These are phyloP conservation scores for Annulohypoxylon truncatum DNA, from an alignment of 2,329 filamentous ascomycete species.

Conservation along the genomic window DNA sequence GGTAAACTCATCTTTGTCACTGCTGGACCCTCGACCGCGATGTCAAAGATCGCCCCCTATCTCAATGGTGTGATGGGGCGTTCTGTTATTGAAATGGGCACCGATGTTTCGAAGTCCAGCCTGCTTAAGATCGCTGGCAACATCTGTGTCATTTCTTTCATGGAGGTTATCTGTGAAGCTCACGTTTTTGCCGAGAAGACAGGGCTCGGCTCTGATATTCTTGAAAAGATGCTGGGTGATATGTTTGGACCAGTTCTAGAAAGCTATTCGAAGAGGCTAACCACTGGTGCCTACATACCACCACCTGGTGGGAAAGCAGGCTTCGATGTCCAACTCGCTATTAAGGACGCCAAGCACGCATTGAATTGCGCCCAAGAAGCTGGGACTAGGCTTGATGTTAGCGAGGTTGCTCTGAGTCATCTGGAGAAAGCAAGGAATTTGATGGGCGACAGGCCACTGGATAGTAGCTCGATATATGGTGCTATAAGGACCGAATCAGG, in stretches of 20 bases:
- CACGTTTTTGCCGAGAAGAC: conserved; percentile 60
- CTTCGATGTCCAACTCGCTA: conserved; percentile 42
- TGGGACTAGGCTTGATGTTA: conserved; percentile 39
- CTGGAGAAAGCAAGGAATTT: conserved; percentile 20
- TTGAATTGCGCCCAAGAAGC: conserved; percentile 40
- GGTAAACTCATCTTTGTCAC: conserved; percentile 58
- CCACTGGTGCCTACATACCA: conserved; percentile 56
- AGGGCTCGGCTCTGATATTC: conserved; percentile 54
- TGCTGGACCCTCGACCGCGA: conserved; percentile 52
- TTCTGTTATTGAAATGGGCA: conserved; percentile 56
- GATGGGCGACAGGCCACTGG: conserved; percentile 19
- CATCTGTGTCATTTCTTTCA: conserved; percentile 48
- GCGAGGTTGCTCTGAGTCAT: conserved; percentile 37
- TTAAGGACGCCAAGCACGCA: conserved; percentile 46
- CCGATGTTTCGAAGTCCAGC: conserved; percentile 55
- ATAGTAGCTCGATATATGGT: conserved; percentile 35
- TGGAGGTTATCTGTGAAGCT: conserved; percentile 58
- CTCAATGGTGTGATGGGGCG: conserved; percentile 58
- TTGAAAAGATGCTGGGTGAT: conserved; percentile 57
- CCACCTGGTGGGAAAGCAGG: conserved; percentile 40
- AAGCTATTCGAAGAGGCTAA: conserved; percentile 57
- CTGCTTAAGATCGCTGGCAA: conserved; percentile 58
- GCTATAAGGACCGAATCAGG: conserved; percentile 28
- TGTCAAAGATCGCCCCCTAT: conserved; percentile 52
- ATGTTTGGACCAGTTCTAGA: conserved; percentile 57